phyloP scores from a whole-genome alignment of 2,329 filamentous ascomycete species.

The Lasiodiplodia theobromae region DNA sequence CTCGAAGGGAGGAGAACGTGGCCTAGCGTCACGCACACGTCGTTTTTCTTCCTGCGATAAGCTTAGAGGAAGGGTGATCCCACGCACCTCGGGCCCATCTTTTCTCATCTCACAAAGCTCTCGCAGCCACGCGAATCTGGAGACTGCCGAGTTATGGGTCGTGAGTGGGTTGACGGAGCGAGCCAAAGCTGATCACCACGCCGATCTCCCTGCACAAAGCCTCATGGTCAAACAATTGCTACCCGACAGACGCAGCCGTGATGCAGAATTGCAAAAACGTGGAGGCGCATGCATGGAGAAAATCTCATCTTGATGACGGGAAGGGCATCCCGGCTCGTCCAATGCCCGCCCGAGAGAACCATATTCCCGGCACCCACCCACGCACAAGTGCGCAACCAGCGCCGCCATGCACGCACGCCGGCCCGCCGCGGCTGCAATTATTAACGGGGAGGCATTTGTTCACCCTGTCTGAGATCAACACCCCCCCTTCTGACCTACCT shows the following conservation, averaged over 20 bases:
- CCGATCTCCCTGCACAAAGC: not conserved
- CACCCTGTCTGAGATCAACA: not conserved
- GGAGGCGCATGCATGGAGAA: not conserved
- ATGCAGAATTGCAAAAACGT: not conserved
- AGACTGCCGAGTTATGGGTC: not conserved
- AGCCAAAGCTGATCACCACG: not conserved
- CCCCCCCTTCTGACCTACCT: slow-evolving; percentile 8
- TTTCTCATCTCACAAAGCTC: not conserved
- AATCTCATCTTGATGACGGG: not conserved
- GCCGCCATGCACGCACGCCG: slow-evolving; percentile 2
- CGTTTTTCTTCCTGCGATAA: slow-evolving; percentile 18
- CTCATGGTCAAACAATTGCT: not conserved
- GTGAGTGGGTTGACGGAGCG: not conserved
- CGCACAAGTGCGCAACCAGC: not conserved
- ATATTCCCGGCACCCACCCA: not conserved
- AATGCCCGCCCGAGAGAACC: not conserved
- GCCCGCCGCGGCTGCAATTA: not conserved
- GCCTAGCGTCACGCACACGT: not conserved
- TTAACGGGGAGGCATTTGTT: not conserved
- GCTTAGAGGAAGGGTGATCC: not conserved
- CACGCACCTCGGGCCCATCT: not conserved
- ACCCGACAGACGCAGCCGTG: not conserved
- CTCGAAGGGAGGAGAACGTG: not conserved
- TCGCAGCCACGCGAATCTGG: not conserved
- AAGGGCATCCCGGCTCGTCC: not conserved